Conservation (phyloP, 1,284 basidiomycete genomes). For the Hemileia vastatrix region DNA sequence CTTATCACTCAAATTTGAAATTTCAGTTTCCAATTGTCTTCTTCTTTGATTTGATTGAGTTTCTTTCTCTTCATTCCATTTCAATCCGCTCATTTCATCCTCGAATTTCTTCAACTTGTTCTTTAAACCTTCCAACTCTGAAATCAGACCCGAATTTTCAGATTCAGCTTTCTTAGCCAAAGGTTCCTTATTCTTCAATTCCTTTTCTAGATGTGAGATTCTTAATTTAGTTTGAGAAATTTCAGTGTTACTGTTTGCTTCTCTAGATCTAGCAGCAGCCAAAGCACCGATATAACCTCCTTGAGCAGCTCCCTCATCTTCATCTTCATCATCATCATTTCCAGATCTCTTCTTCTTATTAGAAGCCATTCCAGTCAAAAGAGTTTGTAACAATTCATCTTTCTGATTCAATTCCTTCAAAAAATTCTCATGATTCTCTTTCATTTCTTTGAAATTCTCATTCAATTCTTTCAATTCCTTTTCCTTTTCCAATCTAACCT, state of each 20-base stretch:
- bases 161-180: conserved; percentile 35
- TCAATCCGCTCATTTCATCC: conserved; percentile 23
- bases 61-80: conserved; percentile 35
- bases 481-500: no score
- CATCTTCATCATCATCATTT: not conserved
- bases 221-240: conserved; percentile 38
- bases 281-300: conserved; percentile 43
- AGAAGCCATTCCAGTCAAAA: conserved; percentile 39
- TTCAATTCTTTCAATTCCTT: no score
- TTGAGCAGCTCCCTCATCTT: no score
- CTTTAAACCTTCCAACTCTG: conserved; percentile 32
- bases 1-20: conserved; percentile 31
- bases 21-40: conserved; percentile 24
- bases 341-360: no score
- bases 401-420: conserved; percentile 34
- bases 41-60: conserved; percentile 27
- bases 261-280: conserved; percentile 34
- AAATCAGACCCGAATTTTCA: conserved; percentile 34
- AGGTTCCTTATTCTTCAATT: conserved; percentile 38
- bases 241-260: conserved; percentile 35
- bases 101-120: conserved; percentile 22
- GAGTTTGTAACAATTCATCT: conserved; percentile 40
- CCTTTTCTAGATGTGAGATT: conserved; percentile 37
- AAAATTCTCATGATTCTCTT: conserved; percentile 33
- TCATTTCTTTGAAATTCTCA: conserved; percentile 34